These are phyloP conservation scores for Hansfordia pulvinata DNA, from an alignment of 2,329 filamentous ascomycete species.

Conservation along the genomic window DNA sequence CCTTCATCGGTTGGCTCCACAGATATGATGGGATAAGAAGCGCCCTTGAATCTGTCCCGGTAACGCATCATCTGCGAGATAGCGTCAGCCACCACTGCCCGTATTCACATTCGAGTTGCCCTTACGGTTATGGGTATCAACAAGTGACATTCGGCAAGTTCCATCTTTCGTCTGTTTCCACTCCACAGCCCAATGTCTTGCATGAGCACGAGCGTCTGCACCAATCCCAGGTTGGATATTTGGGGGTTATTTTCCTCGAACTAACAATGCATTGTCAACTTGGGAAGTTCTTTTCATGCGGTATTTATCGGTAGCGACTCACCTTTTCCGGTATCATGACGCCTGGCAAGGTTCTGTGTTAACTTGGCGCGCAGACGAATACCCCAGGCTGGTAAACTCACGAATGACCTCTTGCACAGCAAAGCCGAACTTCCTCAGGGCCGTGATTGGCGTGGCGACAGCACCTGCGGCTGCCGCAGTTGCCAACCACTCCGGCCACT, in stretches of 20 bases:
- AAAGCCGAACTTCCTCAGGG: slow-evolving; percentile 47
- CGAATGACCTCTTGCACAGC: slow-evolving; percentile 38
- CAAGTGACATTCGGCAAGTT: slow-evolving; percentile 37
- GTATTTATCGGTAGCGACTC: too few species aligned
- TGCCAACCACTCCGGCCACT: slow-evolving; percentile 45
- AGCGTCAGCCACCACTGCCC: slow-evolving; percentile 6
- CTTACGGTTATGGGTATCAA: slow-evolving; percentile 30
- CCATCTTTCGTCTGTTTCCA: slow-evolving; percentile 40
- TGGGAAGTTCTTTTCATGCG: too few species aligned
- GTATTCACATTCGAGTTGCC: not conserved
- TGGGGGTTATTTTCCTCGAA: slow-evolving; percentile 35
- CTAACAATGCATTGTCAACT: too few species aligned
- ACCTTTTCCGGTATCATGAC: slow-evolving; percentile 17
- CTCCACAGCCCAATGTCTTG: slow-evolving; percentile 40
- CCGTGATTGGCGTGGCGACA: slow-evolving; percentile 38
- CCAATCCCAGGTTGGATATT: slow-evolving; percentile 30
- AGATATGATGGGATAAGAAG: slow-evolving; percentile 34
- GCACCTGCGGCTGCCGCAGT: slow-evolving; percentile 48
- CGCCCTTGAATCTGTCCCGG: slow-evolving; percentile 43
- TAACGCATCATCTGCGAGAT: slow-evolving; percentile 37
- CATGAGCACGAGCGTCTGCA: slow-evolving; percentile 33
- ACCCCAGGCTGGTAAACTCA: slow-evolving; percentile 9
- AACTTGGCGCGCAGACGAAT: slow-evolving; percentile 1
- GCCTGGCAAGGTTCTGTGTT: slow-evolving; percentile 11
- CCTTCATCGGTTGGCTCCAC: slow-evolving; percentile 41